Evolutionary conservation across 148 eudicot genomes (phyloP), one percentile per base, ranked within the genome.

Genomic region (Amaranthus cruentus): DNA sequence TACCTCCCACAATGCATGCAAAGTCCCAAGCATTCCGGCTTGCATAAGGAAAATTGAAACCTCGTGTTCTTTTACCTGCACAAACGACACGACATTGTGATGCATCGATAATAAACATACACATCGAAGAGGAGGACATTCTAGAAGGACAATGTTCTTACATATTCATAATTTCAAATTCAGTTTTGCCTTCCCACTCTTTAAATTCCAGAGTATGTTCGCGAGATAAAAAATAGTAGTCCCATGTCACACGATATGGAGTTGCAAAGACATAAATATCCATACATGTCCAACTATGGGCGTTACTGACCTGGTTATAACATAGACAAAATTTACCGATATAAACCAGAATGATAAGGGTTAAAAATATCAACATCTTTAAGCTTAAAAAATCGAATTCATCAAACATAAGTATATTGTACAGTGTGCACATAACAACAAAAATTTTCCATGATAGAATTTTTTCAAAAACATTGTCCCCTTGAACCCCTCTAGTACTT

Each of bases 261-360:
- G 99, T 96, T 42, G 94, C 99, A 77, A 96, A 88, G 67, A 96
- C 77, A 75, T 96, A 96, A 72, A 92, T 85, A 74, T 96, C 99
- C 94, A 96, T 92, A 73, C 99, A 96, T 42, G 97, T 90, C 88
- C 91, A 96, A 76, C 96, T 96, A 75, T 92, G 99, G 55, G 99
- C 89, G 15, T 77, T 83, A 80, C 81, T 81, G 66, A 96, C 89
- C 99, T 96, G 84, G 66, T 73, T 71, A 63, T 15, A 69, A 63
- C 75, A 46, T 80, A 11, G 72, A 70, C 4, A 63, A 54, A 71
- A 51, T 72, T 55, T 28, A 28, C 6, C 46, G 13, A 71, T 12
- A 58, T 6, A 54, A 1, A 28, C 38, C 18, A 18, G 18, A 18
- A 18, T 18, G 18, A 18, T 18, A 18, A 18, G 18, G 18, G 18